Evolutionary conservation across 371 early-diverging fungal genomes (phyloP).

Genomic region (Lichtheimia ornata): DNA sequence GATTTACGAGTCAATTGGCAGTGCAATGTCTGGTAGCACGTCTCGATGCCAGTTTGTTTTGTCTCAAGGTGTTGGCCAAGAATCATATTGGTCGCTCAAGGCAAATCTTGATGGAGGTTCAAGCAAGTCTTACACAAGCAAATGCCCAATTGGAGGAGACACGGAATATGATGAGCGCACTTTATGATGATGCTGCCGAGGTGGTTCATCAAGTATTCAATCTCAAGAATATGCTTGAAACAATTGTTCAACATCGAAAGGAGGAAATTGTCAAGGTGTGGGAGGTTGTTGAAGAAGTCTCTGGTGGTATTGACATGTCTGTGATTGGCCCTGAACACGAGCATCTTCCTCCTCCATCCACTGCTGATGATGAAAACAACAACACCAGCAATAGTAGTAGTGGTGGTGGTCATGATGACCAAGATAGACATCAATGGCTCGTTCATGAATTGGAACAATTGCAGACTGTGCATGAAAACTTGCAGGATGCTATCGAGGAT

Average conservation of each 20-base stretch:
- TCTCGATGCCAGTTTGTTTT: slow-evolving; percentile 59
- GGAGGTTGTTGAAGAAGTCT: slow-evolving; percentile 64
- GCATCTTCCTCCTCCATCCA: not conserved
- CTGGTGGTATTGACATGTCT: slow-evolving; percentile 29
- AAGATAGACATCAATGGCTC: slow-evolving; percentile 60
- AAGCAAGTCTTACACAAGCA: slow-evolving; percentile 47
- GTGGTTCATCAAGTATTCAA: slow-evolving; percentile 55
- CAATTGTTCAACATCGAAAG: slow-evolving; percentile 56
- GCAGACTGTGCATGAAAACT: slow-evolving; percentile 45
- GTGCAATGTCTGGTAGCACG: slow-evolving; percentile 39
- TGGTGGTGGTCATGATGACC: slow-evolving; percentile 28
- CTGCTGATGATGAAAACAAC: slow-evolving; percentile 4
- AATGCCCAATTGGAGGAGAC: slow-evolving; percentile 52
- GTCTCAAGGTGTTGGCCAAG: slow-evolving; percentile 54
- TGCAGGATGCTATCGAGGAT: slow-evolving; percentile 39
- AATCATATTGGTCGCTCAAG: slow-evolving; percentile 45
- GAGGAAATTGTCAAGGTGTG: slow-evolving; percentile 64
- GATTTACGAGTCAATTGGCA: slow-evolving; percentile 31
- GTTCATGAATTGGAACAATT: slow-evolving; percentile 59
- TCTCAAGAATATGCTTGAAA: slow-evolving; percentile 57
- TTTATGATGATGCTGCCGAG: slow-evolving; percentile 62
- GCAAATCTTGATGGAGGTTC: slow-evolving; percentile 38
- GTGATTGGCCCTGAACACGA: slow-evolving; percentile 5
- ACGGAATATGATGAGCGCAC: slow-evolving; percentile 46
- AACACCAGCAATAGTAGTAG: not conserved